phyloP scores from a whole-genome alignment of 352 stramenopile genomes.

The Pythium phragmiticola region DNA sequence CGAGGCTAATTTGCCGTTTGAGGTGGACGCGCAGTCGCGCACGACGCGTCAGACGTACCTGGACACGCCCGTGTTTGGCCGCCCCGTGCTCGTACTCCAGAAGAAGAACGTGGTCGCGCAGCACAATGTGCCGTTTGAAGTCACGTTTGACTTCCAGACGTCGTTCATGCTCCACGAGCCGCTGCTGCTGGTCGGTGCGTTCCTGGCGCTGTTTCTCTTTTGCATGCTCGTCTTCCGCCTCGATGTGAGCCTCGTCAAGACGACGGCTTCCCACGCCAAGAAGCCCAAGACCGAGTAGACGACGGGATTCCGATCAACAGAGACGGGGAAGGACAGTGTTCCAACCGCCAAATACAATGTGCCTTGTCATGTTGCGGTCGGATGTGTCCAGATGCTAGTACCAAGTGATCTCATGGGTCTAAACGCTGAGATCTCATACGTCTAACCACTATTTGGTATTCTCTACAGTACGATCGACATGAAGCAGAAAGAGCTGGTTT shows the following conservation, averaged over 20 bases:
- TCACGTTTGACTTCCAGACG: constrained; percentile 84
- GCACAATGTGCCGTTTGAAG: constrained; percentile 83
- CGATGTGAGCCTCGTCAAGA: constrained; percentile 72
- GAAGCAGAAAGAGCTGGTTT: constrained; percentile 7
- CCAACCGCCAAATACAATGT: background rate
- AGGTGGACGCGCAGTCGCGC: constrained; percentile 48
- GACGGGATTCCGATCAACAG: no score
- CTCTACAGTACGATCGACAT: background rate
- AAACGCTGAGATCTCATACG: no score
- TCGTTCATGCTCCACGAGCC: constrained; percentile 87
- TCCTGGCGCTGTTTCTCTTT: constrained; percentile 82
- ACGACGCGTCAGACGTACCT: constrained; percentile 83
- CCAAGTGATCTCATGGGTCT: no score
- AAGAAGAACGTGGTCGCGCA: constrained; percentile 84
- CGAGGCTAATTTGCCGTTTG: constrained; percentile 74
- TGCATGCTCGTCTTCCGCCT: constrained; percentile 85
- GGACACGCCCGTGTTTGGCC: constrained; percentile 76
- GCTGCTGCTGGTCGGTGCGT: constrained; percentile 79
- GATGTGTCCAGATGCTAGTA: no score
- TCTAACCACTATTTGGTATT: no score
- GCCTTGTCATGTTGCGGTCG: background rate
- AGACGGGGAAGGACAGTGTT: no score
- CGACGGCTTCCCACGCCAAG: constrained; percentile 24
- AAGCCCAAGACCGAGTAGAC: constrained; percentile 66
- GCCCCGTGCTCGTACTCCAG: constrained; percentile 75